A percentile compares a stretch with the other conserved stretches of the same genome.
These are phyloP conservation scores for Paraphaeosphaeria minitans DNA, from an alignment of 2,329 filamentous ascomycete species.

Conservation along the genomic window DNA sequence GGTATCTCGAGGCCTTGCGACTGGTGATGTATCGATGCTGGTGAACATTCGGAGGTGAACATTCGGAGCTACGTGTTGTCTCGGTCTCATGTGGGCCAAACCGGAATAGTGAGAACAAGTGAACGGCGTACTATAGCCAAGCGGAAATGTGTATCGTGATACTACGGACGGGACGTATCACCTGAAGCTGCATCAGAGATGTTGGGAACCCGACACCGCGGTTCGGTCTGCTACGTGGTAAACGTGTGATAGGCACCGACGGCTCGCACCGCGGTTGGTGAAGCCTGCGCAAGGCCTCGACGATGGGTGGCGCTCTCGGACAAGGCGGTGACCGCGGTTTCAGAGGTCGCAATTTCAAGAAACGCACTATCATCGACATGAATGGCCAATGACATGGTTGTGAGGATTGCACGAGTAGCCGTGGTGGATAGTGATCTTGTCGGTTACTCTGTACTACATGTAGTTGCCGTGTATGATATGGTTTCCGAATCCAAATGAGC, in stretches of 20 bases:
- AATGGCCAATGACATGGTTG: background rate
- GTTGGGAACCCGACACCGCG: conserved; percentile 1
- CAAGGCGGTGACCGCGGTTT: background rate
- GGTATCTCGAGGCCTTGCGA: background rate
- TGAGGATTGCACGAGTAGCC: background rate
- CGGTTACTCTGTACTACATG: background rate
- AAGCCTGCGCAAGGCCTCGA: background rate
- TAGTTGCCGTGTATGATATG: background rate
- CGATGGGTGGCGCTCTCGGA: background rate
- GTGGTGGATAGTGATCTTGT: background rate
- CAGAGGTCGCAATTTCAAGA: background rate
- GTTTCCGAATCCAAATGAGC: background rate
- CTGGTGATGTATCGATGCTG: background rate
- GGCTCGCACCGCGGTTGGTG: conserved; percentile 4
- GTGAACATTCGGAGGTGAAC: background rate
- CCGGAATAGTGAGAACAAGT: background rate
- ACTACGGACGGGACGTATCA: background rate
- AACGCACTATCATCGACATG: background rate
- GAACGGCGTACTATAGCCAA: background rate
- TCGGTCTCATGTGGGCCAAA: background rate
- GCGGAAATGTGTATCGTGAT: background rate
- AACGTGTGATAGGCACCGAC: background rate
- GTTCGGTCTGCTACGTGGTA: background rate
- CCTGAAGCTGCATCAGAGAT: background rate
- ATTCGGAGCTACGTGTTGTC: background rate